Base-by-base conservation (phyloP, 345 rosid species). In the Eucalyptus curtisii region DNA sequence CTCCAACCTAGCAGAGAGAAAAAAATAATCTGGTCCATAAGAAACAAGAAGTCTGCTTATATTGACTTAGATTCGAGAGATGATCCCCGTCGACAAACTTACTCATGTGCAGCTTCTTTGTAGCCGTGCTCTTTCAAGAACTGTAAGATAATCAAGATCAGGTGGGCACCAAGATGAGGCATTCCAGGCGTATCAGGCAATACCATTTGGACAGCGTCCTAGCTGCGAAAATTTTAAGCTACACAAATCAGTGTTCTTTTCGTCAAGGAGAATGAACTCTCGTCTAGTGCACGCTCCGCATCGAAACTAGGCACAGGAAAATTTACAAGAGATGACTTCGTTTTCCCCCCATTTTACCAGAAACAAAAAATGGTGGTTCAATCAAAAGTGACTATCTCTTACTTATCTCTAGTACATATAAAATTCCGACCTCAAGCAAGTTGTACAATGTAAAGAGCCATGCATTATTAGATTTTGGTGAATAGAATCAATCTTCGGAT, bases 111-210 rank as follows among this genome's bases (percentile, higher is more conserved):
- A 59, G 93, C 80, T 85, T 86, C 92, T 87, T 87, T 88, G 86
- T 91, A 91, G 47, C 92, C 92, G 88, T 92, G 93, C 61, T 93
- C 94, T 33, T 91, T 82, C 14, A 92, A 81, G 90, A 88, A 92
- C 93, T 93, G 95, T 82, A 93, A 89, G 89, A 92, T 90, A 61
- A 93, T 66, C 87, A 91, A 90, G 87, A 91, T 89, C 24, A 92
- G 91, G 50, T 92, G 93, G 86, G 50, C 88, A 66, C 49, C 49
- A 19, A 90, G 93, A 90, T 90, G 24, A 76, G 92, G 86, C 93
- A 91, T 92, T 61, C 48, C 50, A 25, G 37, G 13, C 30, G 20
- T 33, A 68, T 68, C 12, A 37, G 40, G 80, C 80, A 31, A 68
- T 68, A 31, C 80, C 22, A 68, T 68, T 8, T 17, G 24, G 80